These are phyloP conservation scores for Phytophthora melonis DNA, from an alignment of 352 stramenopile genomes.

Conservation along the genomic window DNA sequence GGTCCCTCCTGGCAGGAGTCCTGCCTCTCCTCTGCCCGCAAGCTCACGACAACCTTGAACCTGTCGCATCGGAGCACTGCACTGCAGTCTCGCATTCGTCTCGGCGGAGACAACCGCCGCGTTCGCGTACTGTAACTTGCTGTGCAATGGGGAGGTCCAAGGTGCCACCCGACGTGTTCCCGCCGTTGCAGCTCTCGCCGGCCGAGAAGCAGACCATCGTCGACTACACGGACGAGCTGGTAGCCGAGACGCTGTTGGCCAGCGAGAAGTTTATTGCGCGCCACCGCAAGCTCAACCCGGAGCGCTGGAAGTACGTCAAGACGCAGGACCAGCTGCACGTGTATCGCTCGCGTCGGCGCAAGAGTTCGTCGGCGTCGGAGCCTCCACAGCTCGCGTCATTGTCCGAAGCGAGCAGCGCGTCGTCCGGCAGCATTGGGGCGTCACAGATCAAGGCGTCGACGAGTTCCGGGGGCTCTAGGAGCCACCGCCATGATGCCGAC, in stretches of 20 bases:
- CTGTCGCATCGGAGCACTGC: constrained; percentile 4
- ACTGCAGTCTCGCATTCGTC: background rate
- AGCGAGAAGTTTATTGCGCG: constrained; percentile 46
- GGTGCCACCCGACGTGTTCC: constrained; percentile 37
- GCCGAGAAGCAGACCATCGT: constrained; percentile 38
- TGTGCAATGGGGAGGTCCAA: constrained; percentile 31
- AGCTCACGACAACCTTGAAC: background rate
- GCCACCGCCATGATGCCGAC: constrained; percentile 31
- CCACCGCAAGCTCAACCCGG: constrained; percentile 38
- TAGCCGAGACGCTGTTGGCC: constrained; percentile 37
- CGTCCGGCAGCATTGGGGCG: constrained; percentile 9
- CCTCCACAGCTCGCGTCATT: constrained; percentile 18
- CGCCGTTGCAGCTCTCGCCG: constrained; percentile 28
- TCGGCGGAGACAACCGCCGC: background rate
- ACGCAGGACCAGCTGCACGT: constrained; percentile 44
- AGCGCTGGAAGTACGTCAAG: constrained; percentile 45
- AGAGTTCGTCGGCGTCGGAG: constrained; percentile 24
- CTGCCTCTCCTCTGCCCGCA: constrained; percentile 30
- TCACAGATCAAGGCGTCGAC: constrained; percentile 30
- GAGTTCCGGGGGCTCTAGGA: constrained; percentile 9
- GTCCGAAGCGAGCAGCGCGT: constrained; percentile 29
- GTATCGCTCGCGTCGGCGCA: constrained; percentile 42
- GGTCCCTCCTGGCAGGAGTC: too few relatives aligned
- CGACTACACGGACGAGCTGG: constrained; percentile 43
- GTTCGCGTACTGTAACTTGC: too few relatives aligned